Conservation (phyloP, 768 basidiomycete species). For the Tulasnella sp. region DNA sequence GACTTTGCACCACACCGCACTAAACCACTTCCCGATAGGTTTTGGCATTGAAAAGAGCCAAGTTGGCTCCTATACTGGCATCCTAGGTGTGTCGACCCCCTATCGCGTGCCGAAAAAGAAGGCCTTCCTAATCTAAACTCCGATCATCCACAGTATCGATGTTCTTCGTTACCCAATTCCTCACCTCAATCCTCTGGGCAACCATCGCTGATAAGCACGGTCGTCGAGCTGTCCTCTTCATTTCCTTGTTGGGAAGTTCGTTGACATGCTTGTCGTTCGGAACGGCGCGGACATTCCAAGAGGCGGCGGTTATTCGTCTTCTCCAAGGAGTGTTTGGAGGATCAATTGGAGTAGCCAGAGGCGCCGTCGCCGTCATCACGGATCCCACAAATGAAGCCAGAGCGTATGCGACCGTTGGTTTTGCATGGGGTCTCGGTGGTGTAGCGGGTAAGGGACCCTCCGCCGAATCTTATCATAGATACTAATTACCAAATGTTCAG, state of each 20-base stretch:
- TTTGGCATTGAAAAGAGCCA: constrained; percentile 70
- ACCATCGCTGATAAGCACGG: constrained; percentile 94
- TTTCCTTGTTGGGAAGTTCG: constrained; percentile 82
- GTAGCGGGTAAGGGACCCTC: constrained; percentile 41
- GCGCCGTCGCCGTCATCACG: constrained; percentile 79
- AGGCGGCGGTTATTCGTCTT: constrained; percentile 82
- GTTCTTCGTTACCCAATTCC: constrained; percentile 93
- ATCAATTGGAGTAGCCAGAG: constrained; percentile 90
- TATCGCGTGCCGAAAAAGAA: constrained; percentile 20
- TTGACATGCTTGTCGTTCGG: constrained; percentile 74
- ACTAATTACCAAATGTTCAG: background rate
- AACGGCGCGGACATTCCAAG: constrained; percentile 65
- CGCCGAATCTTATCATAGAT: background rate
- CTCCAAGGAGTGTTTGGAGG: constrained; percentile 91
- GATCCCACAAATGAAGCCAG: constrained; percentile 89
- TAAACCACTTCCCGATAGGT: background rate
- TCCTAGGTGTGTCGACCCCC: constrained; percentile 54
- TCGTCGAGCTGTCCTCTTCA: constrained; percentile 72
- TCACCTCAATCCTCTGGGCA: constrained; percentile 93
- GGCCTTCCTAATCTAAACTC: constrained; percentile 6
- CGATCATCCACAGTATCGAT: constrained; percentile 52
- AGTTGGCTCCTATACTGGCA: constrained; percentile 84
- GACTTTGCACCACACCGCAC: background rate
- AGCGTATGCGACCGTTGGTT: constrained; percentile 94
- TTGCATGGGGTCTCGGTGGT: constrained; percentile 97